These are phyloP conservation scores for Saccharomyces mikatae DNA, from an alignment of 805 yeast genomes.

Conservation along the genomic window DNA sequence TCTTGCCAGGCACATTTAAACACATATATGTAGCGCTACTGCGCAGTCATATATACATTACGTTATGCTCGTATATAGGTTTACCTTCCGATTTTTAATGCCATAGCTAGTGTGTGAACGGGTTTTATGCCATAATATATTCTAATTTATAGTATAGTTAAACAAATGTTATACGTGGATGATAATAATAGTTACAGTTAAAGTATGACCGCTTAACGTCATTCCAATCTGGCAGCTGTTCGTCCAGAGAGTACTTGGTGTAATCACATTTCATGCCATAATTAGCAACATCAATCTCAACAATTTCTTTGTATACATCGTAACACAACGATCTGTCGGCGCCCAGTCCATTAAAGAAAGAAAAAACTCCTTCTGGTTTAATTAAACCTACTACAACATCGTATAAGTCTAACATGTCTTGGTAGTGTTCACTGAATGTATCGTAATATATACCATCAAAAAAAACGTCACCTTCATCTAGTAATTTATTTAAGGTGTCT, in stretches of 20 bases:
- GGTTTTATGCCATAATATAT: background rate
- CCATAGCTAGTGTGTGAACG: too few species aligned
- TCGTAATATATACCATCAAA: constrained; percentile 92
- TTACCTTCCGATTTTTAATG: background rate
- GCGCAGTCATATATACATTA: background rate
- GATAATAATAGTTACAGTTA: constrained; percentile 29
- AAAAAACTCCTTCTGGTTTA: constrained; percentile 75
- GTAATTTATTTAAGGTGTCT: constrained; percentile 57
- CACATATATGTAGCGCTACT: background rate
- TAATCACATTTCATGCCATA: constrained; percentile 69
- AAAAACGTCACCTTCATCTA: constrained; percentile 52
- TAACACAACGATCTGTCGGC: constrained; percentile 69
- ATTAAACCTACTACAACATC: constrained; percentile 75
- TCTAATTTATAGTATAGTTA: background rate
- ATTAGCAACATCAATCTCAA: constrained; percentile 66
- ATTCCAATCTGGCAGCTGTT: constrained; percentile 26
- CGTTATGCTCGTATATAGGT: background rate
- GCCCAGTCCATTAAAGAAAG: constrained; percentile 87
- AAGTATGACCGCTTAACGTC: constrained; percentile 30
- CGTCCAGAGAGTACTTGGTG: constrained; percentile 21
- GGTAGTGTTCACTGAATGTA: constrained; percentile 86
- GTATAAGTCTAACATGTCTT: constrained; percentile 78
- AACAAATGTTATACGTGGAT: constrained; percentile 24
- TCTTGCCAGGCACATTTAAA: background rate
- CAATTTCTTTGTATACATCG: constrained; percentile 79